These are phyloP conservation scores for Mortierella claussenii DNA, from an alignment of 192 early-diverging fungal species.

Conservation along the genomic window DNA sequence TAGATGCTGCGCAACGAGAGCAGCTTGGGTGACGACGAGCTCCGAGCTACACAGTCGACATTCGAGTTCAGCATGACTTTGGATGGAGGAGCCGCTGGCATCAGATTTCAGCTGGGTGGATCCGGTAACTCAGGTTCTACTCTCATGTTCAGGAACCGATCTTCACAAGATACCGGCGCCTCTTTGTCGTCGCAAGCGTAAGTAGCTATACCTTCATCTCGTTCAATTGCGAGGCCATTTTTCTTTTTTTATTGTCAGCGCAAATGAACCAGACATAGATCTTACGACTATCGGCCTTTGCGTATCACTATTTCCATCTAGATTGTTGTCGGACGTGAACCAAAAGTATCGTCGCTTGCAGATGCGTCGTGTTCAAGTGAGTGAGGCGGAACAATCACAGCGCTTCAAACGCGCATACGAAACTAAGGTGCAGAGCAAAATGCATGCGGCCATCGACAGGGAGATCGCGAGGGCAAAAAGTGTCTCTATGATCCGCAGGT, in stretches of 20 bases:
- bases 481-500: slow-evolving; percentile 70
- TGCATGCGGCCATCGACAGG: slow-evolving; percentile 26
- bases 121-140: slow-evolving; percentile 19
- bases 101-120: slow-evolving; percentile 38
- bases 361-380: slow-evolving; percentile 6
- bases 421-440: slow-evolving; percentile 4
- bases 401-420: slow-evolving; percentile 30
- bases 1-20: too few relatives aligned
- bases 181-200: slow-evolving; percentile 17
- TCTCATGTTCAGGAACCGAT: slow-evolving; percentile 22
- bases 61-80: slow-evolving; percentile 60
- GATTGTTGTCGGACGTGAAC: background rate
- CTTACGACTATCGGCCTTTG: too few relatives aligned
- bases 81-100: slow-evolving; percentile 42
- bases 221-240: background rate
- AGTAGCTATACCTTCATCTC: background rate
- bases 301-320: too few relatives aligned
- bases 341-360: slow-evolving; percentile 39
- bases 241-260: background rate
- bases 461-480: slow-evolving; percentile 61
- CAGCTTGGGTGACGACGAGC: slow-evolving; percentile 22
- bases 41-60: slow-evolving; percentile 53
- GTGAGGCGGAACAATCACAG: background rate
- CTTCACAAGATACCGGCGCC: slow-evolving; percentile 1
- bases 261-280: background rate